Percentiles rank a stretch among this genome's conserved stretches.
These are phyloP conservation scores for Neurospora sp. DNA, from an alignment of 2,329 filamentous ascomycete species.

Conservation along the genomic window DNA sequence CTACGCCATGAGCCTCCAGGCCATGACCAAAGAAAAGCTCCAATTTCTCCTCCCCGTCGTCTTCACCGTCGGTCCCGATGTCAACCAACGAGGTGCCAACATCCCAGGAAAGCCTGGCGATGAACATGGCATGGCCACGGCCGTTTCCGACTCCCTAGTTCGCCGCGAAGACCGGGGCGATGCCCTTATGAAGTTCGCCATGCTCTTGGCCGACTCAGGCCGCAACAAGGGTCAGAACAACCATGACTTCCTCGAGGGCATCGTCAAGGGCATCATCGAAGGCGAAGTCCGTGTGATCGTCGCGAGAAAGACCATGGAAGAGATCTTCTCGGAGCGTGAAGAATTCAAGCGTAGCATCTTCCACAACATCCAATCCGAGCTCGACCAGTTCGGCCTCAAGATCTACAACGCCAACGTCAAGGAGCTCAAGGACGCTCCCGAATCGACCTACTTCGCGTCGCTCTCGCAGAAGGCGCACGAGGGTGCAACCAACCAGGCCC, in stretches of 20 bases:
- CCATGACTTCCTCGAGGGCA: constrained; percentile 62
- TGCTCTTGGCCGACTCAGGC: constrained; percentile 56
- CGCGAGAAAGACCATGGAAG: constrained; percentile 85
- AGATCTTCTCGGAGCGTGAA: constrained; percentile 43
- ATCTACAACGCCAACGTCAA: constrained; percentile 71
- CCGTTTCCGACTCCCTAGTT: constrained; percentile 11
- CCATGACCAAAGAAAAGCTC: constrained; percentile 84
- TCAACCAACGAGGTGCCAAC: constrained; percentile 48
- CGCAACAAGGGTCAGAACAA: constrained; percentile 30
- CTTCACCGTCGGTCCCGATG: constrained; percentile 75
- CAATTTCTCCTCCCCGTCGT: constrained; percentile 75
- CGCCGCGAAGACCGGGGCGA: constrained; percentile 42
- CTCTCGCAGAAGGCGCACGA: constrained; percentile 77
- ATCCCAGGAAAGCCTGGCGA: constrained; percentile 6
- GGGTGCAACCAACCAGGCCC: constrained; percentile 71
- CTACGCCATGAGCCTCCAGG: constrained; percentile 72
- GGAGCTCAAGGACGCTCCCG: constrained; percentile 73
- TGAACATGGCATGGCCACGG: constrained; percentile 12
- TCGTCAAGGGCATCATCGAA: constrained; percentile 84
- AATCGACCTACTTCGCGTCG: constrained; percentile 74
- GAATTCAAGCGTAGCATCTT: constrained; percentile 55
- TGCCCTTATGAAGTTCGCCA: constrained; percentile 71
- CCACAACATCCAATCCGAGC: constrained; percentile 66
- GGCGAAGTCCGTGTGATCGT: constrained; percentile 78
- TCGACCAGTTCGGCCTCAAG: constrained; percentile 69